A percentile compares a stretch with the other conserved stretches of the same genome.
Conservation (phyloP, 1,284 basidiomycete species). For the Pascua sp. region DNA sequence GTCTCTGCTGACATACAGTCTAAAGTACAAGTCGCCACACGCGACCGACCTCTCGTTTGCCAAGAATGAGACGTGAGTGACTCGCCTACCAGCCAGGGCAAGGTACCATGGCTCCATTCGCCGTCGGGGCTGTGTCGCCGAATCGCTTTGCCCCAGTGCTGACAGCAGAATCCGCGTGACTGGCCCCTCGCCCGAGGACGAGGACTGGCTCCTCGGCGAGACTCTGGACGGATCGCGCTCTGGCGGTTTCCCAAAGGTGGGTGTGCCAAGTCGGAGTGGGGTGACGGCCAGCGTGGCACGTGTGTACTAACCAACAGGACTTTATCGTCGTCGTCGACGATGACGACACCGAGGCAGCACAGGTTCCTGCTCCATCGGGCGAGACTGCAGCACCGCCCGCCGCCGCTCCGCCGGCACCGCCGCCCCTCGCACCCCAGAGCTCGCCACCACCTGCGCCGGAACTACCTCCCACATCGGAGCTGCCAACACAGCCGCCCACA, state of each 20-base stretch:
- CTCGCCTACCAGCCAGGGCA: neutral
- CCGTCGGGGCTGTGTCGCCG: neutral
- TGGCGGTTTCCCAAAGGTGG: slow-evolving; percentile 48
- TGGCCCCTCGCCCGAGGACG: slow-evolving; percentile 44
- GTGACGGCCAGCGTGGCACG: neutral
- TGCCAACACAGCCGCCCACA: neutral
- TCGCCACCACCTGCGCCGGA: neutral
- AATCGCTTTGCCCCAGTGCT: neutral
- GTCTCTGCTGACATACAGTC: slow-evolving; percentile 18
- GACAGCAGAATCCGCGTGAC: slow-evolving; percentile 45
- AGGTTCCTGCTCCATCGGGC: slow-evolving; percentile 16
- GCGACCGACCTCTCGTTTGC: slow-evolving; percentile 49
- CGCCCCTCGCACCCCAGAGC: neutral
- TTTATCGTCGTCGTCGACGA: slow-evolving; percentile 35
- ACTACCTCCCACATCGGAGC: neutral
- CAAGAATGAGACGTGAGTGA: slow-evolving; percentile 48
- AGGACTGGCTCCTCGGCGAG: slow-evolving; percentile 49
- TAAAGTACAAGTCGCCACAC: slow-evolving; percentile 50
- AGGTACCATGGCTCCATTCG: neutral
- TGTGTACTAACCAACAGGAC: slow-evolving; percentile 30
- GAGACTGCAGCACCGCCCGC: slow-evolving; percentile 10
- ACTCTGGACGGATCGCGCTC: slow-evolving; percentile 41
- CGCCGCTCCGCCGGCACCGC: slow-evolving; percentile 24
- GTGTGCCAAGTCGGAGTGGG: neutral
- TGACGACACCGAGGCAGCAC: slow-evolving; percentile 8